These are phyloP conservation scores for Litsea cubeba DNA, from an alignment of 164 flowering plant genomes.

Conservation along the genomic window DNA sequence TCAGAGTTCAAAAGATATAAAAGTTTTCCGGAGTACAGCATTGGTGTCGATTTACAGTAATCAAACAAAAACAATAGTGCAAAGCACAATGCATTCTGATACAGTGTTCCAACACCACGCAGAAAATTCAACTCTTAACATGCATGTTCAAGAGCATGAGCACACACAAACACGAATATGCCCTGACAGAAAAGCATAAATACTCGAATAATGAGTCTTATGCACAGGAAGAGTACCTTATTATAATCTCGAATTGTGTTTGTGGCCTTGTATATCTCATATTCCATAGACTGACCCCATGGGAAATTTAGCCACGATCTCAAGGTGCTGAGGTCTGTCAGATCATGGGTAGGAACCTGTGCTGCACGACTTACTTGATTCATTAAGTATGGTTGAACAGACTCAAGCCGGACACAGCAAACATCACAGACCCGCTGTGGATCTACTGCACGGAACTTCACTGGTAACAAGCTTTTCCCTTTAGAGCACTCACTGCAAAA, in stretches of 20 bases:
- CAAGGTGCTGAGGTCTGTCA: slow-evolving; percentile 93
- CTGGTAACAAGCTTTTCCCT: slow-evolving; percentile 87
- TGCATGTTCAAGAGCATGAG: too few relatives aligned
- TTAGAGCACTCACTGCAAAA: slow-evolving; percentile 80
- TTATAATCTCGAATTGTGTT: slow-evolving; percentile 66
- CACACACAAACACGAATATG: too few relatives aligned
- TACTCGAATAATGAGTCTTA: not conserved
- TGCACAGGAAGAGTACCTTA: slow-evolving; percentile 40
- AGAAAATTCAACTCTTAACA: too few relatives aligned
- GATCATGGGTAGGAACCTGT: slow-evolving; percentile 85
- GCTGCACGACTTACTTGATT: slow-evolving; percentile 90
- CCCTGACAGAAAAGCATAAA: too few relatives aligned
- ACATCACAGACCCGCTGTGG: slow-evolving; percentile 93
- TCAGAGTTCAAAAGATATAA: too few relatives aligned
- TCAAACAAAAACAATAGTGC: too few relatives aligned
- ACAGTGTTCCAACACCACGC: too few relatives aligned
- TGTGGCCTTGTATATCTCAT: slow-evolving; percentile 96
- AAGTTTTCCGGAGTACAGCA: too few relatives aligned
- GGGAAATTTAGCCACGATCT: slow-evolving; percentile 97
- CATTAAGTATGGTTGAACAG: slow-evolving; percentile 80
- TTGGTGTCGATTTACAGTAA: too few relatives aligned
- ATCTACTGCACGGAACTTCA: slow-evolving; percentile 54
- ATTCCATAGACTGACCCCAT: slow-evolving; percentile 95
- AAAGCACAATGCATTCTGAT: too few relatives aligned
- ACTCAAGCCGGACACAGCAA: slow-evolving; percentile 82